Base-by-base conservation (phyloP, 805 yeast genomes). In the Phaffomyces opuntiae region DNA sequence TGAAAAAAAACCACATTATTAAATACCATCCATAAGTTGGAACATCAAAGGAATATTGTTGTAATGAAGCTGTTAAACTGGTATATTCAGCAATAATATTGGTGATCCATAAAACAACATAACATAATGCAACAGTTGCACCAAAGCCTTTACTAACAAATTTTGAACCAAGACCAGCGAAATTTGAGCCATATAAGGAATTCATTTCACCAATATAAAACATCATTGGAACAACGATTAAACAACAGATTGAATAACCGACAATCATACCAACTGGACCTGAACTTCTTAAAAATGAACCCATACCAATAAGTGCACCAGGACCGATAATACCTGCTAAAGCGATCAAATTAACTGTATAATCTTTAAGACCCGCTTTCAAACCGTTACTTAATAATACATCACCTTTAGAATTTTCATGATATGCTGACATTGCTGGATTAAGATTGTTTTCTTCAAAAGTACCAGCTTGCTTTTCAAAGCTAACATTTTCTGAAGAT, bases 271-370 rank as follows among this genome's bases (percentile, higher is more conserved):
- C 75, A 32, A 72, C 80, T 0, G 83, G 82, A 5, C 80, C 78
- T 39, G 77, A 76, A 34, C 68, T 59, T 8, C 63, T 54, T 14
- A 78, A 61, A 32, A 80, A 78, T n/a, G 65, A 56, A 7, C 80
- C 79, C 44, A 80, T 68, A 36, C 80, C 78, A 25, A 78, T 70
- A 42, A 77, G 64, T 26, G 72, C 72, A 49, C 83, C 83, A 1
- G 83, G 83, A 0, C 83, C 83, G 45, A 78, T 74, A 42, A 78
- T 71, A 36, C 83, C 82, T 25, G 81, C 79, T 9, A 77, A 53
- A 4, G 79, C 78, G 43, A 77, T 68, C 45, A 77, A 55, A 13
- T 79, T 70, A 36, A 75, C 66, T 54, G 74, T 78, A 47, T 79
- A 61, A 51, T 75, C 73, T 50, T 74, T 74, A 21, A 76, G 63